Conservation (phyloP, 2,329 filamentous ascomycete genomes). For the Chaetomiaceae sp. region DNA sequence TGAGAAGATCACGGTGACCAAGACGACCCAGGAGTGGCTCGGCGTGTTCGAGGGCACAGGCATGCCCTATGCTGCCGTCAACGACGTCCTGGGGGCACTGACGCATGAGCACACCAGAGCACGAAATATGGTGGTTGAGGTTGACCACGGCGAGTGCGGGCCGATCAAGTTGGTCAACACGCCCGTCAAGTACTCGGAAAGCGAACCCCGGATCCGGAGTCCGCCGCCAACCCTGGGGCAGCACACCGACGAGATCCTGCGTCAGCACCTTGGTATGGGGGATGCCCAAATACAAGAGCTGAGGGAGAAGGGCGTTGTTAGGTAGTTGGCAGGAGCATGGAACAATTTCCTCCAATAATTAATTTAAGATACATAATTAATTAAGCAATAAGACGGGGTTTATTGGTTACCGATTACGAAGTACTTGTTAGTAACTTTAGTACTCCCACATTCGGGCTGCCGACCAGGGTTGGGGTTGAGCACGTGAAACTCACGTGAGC, state of each 20-base stretch:
- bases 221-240: constrained; percentile 82
- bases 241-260: constrained; percentile 76
- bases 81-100: constrained; percentile 81
- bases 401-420: too few relatives aligned
- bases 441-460: neutral
- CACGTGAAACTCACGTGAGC: constrained; percentile 19
- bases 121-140: constrained; percentile 82
- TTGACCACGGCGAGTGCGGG: constrained; percentile 79
- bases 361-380: too few relatives aligned
- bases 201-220: constrained; percentile 68
- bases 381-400: too few relatives aligned
- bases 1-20: constrained; percentile 66
- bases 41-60: constrained; percentile 82
- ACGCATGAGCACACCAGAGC: constrained; percentile 81
- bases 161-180: constrained; percentile 88
- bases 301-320: constrained; percentile 63
- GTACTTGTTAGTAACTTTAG: too few relatives aligned
- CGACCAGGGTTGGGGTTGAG: constrained; percentile 9
- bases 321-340: constrained; percentile 32
- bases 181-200: constrained; percentile 88
- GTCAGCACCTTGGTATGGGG: constrained; percentile 57
- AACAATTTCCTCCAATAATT: too few relatives aligned
- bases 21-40: constrained; percentile 85
- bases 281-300: constrained; percentile 57
- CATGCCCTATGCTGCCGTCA: constrained; percentile 88